A percentile compares a stretch with the other conserved stretches of the same genome.
Conservation (phyloP, 805 yeast species). For the Pichia heedii region DNA sequence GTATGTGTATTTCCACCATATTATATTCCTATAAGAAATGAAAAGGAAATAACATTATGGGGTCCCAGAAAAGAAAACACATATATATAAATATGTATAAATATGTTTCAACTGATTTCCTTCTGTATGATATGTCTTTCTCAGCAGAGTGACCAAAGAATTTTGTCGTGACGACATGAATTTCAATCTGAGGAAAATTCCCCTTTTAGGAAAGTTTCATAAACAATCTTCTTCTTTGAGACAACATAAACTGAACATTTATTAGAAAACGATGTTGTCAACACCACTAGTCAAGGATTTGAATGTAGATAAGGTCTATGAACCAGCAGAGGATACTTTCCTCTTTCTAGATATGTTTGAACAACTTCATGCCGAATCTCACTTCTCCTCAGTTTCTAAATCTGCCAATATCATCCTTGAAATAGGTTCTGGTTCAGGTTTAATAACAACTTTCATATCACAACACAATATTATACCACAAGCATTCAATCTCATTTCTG, state of each 20-base stretch:
- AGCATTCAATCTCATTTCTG: slow-evolving; percentile 59
- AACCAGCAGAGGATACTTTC: slow-evolving; percentile 91
- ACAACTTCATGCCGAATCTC: slow-evolving; percentile 30
- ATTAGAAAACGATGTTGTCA: slow-evolving; percentile 49
- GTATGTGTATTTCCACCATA: slow-evolving; percentile 26
- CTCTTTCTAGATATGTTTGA: slow-evolving; percentile 77
- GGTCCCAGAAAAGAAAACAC: too few relatives aligned
- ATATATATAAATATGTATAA: too few relatives aligned
- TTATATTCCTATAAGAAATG: too few relatives aligned
- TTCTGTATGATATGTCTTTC: too few relatives aligned
- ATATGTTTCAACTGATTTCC: too few relatives aligned
- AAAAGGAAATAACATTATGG: too few relatives aligned
- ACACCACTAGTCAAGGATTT: slow-evolving; percentile 58
- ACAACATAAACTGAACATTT: too few relatives aligned
- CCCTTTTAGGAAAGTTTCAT: not conserved
- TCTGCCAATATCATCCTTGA: slow-evolving; percentile 50
- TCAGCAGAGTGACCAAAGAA: too few relatives aligned
- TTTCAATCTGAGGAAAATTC: too few relatives aligned
- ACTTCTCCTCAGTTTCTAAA: slow-evolving; percentile 18
- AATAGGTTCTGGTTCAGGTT: slow-evolving; percentile 89
- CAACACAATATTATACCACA: slow-evolving; percentile 40
- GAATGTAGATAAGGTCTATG: slow-evolving; percentile 72
- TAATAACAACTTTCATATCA: slow-evolving; percentile 71
- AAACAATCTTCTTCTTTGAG: too few relatives aligned
- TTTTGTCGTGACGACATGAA: too few relatives aligned